Base-by-base conservation (phyloP, 331 rosid species). In the Quercus phellos region DNA sequence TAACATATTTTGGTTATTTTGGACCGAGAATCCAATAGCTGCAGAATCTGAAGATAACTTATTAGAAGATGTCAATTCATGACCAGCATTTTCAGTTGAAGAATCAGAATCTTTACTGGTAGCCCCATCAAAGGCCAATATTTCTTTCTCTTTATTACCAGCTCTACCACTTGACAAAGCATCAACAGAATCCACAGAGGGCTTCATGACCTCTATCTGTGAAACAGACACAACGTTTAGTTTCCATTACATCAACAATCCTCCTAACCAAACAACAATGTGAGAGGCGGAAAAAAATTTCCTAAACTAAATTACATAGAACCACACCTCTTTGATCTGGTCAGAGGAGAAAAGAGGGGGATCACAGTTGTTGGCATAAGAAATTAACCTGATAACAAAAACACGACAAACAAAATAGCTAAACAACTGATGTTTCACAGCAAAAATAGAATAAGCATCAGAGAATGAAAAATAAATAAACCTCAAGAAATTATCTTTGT, bases 291-390 rank as follows among this genome's bases (percentile, higher is more conserved):
- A 70, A 74, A 80, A 72, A 72, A 19, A 35, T 59, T 59, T 73
- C 67, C 55, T 6, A 77, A 78, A 73, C 53, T 27, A 30, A 27
- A 58, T 79, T 42, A 53, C 72, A 84, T 56, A 58, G 75, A 85
- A 82, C 21, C 58, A 73, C 85, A 95, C 99, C 98, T 93, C 88
- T 83, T 87, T 87, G 63, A 89, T 85, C 74, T 79, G 91, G 74
- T 85, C 88, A 1, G 84, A 68, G 56, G 93, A 79, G 78, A 91
- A 85, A 68, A 88, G 74, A 74, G 74, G 83, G 79, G 88, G 70
- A 60, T 50, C 80, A 51, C 74, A 70, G 63, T 82, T 82, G 87
- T 82, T 95, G 59, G 80, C 83, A 64, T 51, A 81, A 75, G 86
- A 88, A 80, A 95, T 89, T 77, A 93, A 86, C 74, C 99, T 95